Evolutionary conservation across 257 asterid species (phyloP).

Genomic region (Thymus mandschuricus): DNA sequence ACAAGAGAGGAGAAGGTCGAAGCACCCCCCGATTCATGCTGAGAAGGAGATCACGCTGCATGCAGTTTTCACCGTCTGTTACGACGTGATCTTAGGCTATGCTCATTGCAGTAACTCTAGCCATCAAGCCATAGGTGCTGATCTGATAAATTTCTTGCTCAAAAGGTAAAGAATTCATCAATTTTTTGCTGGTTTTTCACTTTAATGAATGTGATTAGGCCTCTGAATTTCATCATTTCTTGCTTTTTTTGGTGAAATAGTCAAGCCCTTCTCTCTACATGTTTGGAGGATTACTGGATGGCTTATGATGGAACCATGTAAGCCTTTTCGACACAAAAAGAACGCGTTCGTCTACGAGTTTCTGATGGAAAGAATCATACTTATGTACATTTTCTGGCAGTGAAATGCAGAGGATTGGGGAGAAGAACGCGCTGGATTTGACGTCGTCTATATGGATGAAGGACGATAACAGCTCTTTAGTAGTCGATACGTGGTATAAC

Average conservation of each 20-base stretch:
- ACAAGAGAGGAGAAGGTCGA: constrained; percentile 53
- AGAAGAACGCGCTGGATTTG: constrained; percentile 41
- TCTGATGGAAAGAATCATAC: background rate
- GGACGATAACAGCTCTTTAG: constrained; percentile 34
- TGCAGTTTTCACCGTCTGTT: constrained; percentile 60
- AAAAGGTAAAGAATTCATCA: constrained; percentile 41
- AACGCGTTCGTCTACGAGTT: too few relatives aligned
- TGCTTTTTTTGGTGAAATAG: constrained; percentile 26
- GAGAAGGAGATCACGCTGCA: constrained; percentile 58
- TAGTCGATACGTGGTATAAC: constrained; percentile 34
- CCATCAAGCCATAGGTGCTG: constrained; percentile 50
- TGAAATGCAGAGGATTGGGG: constrained; percentile 50
- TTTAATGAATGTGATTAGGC: background rate
- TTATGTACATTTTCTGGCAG: constrained; percentile 44
- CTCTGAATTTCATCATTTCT: constrained; percentile 13
- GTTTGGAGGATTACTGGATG: constrained; percentile 78
- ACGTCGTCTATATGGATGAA: constrained; percentile 35
- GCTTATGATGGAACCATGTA: constrained; percentile 61
- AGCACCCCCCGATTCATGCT: constrained; percentile 53
- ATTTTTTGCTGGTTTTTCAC: background rate
- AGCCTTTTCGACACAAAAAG: constrained; percentile 24
- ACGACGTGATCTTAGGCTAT: constrained; percentile 57
- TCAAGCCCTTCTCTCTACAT: constrained; percentile 62
- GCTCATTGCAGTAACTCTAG: constrained; percentile 5
- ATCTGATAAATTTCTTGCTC: constrained; percentile 65